Evolutionary conservation across 129 eudicot genomes (phyloP), one percentile per base, ranked within the genome.

Genomic region (Lonicera japonica): DNA sequence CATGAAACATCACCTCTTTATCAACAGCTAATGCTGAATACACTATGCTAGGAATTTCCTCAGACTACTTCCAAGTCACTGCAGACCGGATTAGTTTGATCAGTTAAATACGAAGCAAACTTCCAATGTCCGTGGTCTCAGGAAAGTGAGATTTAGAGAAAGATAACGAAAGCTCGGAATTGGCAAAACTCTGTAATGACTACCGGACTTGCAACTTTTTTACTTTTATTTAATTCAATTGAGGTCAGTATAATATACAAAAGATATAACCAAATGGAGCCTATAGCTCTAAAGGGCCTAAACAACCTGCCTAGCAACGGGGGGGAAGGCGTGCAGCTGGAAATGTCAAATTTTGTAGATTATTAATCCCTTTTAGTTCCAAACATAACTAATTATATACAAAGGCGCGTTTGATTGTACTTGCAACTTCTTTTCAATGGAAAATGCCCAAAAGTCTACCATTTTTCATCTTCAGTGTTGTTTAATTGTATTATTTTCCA

Each of bases 51-150:
- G 89, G 89, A n/a, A 68, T 75, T 61, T 79, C 86, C 40, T 81
- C 80, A 11, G 86, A 84, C 45, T 39, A 88, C 89, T 77, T 84
- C 94, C 60, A 84, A 70, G 77, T 88, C 81, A 62, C 96, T 81
- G 96, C 75, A 78, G 25, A 71, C 25, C 34, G 66, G 17, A 71
- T 68, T 54, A 16, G 22, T 24, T 21, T 20, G 1, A 39, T 64
- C 45, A 63, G 54, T 21, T 61, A 8, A 48, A 1, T 18, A 61
- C 22, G 58, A 23, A 60, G 23, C 3, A 56, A 39, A 57, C n/a
- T 11, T 21, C 13, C 58, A 16, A 21, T 53, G 16, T 12, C n/a
- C 36, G 13, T 43, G 50, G 50, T 43, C 50, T 8, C 50, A 14
- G 17, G 10, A 0, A 14, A 8, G 18, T 50, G 15, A 50, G 21